Conservation (phyloP, 495 filamentous ascomycete genomes). For the Echria macrotheca region DNA sequence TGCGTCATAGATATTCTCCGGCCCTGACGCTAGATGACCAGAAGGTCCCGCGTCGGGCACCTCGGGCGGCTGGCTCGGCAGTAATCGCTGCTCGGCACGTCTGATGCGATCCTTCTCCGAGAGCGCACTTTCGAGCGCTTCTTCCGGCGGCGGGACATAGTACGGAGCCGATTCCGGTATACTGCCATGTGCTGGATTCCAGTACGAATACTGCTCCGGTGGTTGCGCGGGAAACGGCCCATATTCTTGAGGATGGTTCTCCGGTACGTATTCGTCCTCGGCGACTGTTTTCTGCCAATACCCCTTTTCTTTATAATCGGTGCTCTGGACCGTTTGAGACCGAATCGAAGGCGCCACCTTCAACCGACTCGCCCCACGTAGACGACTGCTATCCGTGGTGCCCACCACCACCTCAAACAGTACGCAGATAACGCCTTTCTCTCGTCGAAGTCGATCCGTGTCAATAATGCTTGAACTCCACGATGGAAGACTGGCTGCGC, state of each 20-base stretch:
- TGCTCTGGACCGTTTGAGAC: constrained; percentile 14
- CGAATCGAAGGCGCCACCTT: constrained; percentile 24
- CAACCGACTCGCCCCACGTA: constrained; percentile 45
- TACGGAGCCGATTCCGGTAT: constrained; percentile 20
- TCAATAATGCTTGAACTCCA: constrained; percentile 81
- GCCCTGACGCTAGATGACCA: constrained; percentile 25
- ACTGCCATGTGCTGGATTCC: constrained; percentile 16
- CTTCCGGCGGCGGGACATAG: constrained; percentile 50
- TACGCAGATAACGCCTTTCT: constrained; percentile 81
- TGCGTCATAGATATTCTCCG: constrained; percentile 37
- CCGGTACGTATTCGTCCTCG: constrained; percentile 14
- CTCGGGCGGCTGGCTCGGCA: constrained; percentile 64
- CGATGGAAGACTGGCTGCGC: constrained; percentile 34
- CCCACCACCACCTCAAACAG: constrained; percentile 85
- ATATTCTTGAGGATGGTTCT: constrained; percentile 22
- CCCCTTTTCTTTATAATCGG: constrained; percentile 18
- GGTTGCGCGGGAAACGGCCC: constrained; percentile 13
- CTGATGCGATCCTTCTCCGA: constrained; percentile 67
- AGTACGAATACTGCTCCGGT: constrained; percentile 19
- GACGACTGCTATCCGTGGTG: constrained; percentile 68
- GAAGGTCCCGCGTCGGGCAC: constrained; percentile 43
- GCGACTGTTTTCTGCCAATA: constrained; percentile 10
- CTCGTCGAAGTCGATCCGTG: constrained; percentile 76
- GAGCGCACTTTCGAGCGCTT: constrained; percentile 46
- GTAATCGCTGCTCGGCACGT: constrained; percentile 59